Percentiles rank a stretch among this genome's conserved stretches.
Conservation (phyloP, 139 green algal genomes). For the Tetradesmus obliquus region DNA sequence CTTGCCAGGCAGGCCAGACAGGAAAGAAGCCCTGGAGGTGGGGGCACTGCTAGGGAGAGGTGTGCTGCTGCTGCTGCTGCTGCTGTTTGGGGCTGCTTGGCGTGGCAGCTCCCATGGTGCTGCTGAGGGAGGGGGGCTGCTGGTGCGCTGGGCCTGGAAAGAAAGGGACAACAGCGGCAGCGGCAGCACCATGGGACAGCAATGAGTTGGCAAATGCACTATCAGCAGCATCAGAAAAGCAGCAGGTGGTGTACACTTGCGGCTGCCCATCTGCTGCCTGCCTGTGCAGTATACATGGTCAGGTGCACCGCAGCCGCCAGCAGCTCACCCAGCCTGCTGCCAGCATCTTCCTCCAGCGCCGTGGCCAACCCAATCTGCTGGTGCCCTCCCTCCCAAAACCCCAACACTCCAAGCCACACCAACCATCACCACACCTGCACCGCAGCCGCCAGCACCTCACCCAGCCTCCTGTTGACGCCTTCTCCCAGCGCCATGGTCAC, state of each 20-base stretch:
- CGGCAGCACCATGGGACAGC: too few relatives aligned
- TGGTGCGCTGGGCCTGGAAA: background rate
- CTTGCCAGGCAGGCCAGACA: slow-evolving; percentile 26
- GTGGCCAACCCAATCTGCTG: too few relatives aligned
- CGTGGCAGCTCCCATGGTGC: slow-evolving; percentile 21
- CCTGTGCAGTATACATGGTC: background rate
- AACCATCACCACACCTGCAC: slow-evolving; percentile 70
- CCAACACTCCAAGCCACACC: too few relatives aligned
- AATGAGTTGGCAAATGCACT: too few relatives aligned
- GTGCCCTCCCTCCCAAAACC: too few relatives aligned
- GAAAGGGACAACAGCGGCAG: too few relatives aligned
- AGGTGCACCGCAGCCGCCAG: slow-evolving; percentile 72
- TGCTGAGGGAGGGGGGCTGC: background rate
- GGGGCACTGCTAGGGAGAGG: background rate
- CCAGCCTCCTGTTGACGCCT: slow-evolving; percentile 49
- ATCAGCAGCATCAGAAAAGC: too few relatives aligned
- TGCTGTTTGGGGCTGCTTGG: background rate
- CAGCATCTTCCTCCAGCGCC: slow-evolving; percentile 51
- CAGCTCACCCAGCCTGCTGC: slow-evolving; percentile 56
- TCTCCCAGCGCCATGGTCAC: slow-evolving; percentile 50
- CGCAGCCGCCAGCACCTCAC: slow-evolving; percentile 67
- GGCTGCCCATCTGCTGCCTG: too few relatives aligned
- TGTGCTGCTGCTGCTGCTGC: background rate
- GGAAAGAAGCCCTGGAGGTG: background rate
- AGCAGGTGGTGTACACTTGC: too few relatives aligned